phyloP scores from a whole-genome alignment of 2,329 filamentous ascomycete species.

The Ascochyta rabiei region DNA sequence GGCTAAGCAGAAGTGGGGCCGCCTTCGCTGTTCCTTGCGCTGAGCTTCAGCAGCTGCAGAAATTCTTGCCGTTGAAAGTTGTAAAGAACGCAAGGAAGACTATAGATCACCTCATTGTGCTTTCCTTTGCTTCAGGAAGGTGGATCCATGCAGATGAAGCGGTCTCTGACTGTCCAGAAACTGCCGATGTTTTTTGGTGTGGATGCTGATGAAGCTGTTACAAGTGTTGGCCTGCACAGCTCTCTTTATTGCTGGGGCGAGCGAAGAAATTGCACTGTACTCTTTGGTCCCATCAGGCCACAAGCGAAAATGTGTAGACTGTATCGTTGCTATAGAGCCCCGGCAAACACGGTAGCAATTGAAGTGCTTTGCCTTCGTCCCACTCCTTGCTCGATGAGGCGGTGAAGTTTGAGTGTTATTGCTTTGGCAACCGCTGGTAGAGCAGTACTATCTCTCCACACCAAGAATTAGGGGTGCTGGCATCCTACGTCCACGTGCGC shows the following conservation, averaged over 20 bases:
- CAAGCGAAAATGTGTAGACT: not conserved
- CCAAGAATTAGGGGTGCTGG: not conserved
- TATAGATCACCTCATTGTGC: not conserved
- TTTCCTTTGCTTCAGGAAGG: slow-evolving; percentile 7
- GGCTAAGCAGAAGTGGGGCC: not conserved
- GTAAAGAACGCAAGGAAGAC: not conserved
- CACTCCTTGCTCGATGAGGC: not conserved
- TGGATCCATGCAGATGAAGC: not conserved
- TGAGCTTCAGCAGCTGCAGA: not conserved
- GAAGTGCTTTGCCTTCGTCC: not conserved
- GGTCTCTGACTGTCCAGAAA: slow-evolving; percentile 2
- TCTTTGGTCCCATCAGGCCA: not conserved
- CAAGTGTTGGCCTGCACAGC: not conserved
- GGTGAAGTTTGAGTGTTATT: slow-evolving; percentile 7
- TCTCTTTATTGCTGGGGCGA: not conserved
- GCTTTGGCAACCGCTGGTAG: not conserved
- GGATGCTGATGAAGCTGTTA: not conserved
- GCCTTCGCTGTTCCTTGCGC: not conserved
- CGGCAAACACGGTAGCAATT: not conserved
- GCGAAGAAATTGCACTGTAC: not conserved
- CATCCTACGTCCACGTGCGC: not conserved
- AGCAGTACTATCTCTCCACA: slow-evolving; percentile 2
- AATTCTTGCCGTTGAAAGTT: not conserved
- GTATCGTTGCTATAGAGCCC: not conserved
- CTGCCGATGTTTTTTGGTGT: not conserved